phyloP scores from a whole-genome alignment of 768 basidiomycete species.

The Sporobolomyces pararoseus region DNA sequence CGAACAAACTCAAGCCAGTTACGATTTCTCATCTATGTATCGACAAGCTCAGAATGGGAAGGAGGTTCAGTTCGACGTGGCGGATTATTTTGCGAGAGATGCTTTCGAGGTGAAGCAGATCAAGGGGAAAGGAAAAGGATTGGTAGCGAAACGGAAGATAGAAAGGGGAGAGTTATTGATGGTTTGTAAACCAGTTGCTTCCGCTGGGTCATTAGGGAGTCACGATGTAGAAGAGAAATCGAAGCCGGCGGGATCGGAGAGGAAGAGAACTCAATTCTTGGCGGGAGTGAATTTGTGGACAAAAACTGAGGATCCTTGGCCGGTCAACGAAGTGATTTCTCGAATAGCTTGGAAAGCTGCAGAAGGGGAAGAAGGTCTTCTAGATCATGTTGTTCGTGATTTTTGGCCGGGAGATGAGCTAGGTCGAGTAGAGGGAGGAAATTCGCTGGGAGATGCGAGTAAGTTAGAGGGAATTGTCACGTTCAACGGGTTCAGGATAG shows the following conservation, averaged over 20 bases:
- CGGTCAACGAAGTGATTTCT: conserved; percentile 7
- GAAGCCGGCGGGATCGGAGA: conserved; percentile 48
- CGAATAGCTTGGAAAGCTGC: conserved; percentile 17
- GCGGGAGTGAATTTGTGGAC: conserved; percentile 26
- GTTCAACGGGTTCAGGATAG: conserved; percentile 24
- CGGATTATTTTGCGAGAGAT: background rate
- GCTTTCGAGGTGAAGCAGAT: conserved; percentile 69
- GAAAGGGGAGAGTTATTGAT: conserved; percentile 70
- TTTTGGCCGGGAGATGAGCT: conserved; percentile 24
- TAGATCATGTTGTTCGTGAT: background rate
- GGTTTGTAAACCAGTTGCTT: conserved; percentile 60
- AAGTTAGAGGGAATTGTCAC: conserved; percentile 47
- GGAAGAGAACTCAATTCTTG: conserved; percentile 51
- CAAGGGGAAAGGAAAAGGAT: conserved; percentile 71
- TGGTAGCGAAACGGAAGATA: conserved; percentile 68
- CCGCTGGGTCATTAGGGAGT: background rate
- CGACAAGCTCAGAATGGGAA: background rate
- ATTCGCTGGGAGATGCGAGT: background rate
- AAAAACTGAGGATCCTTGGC: conserved; percentile 23
- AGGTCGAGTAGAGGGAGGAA: background rate
- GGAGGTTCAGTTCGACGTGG: conserved; percentile 51
- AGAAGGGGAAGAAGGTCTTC: conserved; percentile 50
- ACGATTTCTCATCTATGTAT: background rate
- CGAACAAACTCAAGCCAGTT: background rate
- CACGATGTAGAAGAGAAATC: background rate